phyloP scores from a whole-genome alignment of 1,139 yeast species.

The Suhomyces wounanorum region DNA sequence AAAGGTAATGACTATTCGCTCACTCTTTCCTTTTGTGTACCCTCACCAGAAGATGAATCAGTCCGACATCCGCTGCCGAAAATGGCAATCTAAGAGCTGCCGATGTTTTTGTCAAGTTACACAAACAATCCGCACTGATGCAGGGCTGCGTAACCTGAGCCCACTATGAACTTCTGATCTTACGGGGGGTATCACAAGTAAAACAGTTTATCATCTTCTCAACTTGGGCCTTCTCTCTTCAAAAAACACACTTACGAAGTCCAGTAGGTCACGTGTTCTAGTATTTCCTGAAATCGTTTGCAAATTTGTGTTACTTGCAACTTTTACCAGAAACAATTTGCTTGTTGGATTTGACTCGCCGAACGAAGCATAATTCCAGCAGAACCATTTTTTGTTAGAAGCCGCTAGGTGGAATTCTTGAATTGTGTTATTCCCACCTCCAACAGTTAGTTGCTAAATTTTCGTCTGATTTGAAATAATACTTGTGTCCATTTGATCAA shows the following conservation, averaged over 20 bases:
- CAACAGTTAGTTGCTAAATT: neutral
- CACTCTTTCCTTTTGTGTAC: neutral
- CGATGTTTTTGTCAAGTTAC: neutral
- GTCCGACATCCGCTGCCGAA: neutral
- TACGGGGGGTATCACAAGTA: conserved; percentile 4
- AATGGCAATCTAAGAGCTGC: conserved; percentile 1
- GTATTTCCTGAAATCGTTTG: neutral
- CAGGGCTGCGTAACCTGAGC: conserved; percentile 6
- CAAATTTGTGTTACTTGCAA: neutral
- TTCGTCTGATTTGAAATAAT: neutral
- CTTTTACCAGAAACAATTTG: neutral
- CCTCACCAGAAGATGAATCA: neutral
- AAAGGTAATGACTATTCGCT: neutral
- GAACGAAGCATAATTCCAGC: neutral
- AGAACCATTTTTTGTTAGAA: neutral
- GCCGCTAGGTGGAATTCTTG: neutral
- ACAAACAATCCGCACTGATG: neutral
- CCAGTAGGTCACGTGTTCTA: neutral
- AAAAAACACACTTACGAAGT: neutral
- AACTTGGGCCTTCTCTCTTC: neutral
- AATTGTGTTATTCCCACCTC: neutral
- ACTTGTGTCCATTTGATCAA: neutral
- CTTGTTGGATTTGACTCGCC: neutral
- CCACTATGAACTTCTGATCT: conserved; percentile 5
- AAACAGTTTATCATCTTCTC: neutral